Base-by-base conservation (phyloP, 352 stramenopile species). In the Phytophthora idaei region DNA sequence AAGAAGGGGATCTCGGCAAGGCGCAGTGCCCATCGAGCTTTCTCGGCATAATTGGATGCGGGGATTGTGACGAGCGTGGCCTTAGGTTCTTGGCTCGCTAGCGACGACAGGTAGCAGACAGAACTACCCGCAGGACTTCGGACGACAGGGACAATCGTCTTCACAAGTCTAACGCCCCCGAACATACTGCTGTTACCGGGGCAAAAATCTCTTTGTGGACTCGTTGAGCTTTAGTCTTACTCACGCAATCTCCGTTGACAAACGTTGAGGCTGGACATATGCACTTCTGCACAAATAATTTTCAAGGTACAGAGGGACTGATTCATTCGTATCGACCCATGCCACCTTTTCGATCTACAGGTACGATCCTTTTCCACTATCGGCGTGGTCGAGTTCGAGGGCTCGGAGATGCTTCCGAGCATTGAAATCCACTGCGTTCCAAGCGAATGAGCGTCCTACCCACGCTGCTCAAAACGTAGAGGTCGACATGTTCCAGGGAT, bases 1-100 rank as follows among this genome's bases (percentile, higher is more conserved):
- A 53, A 39, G 45, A 89, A 87, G 28, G 69, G 36, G n/a, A 88
- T 60, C 0, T 73, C 61, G 3, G 73, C 75, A 5, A 83, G 28
- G 21, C 77, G 73, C 31, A 90, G 49, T 21, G 77, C 77, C 81
- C 77, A 88, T 5, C 81, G 75, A 34, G 78, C 75, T 61, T 90
- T 90, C 64, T 88, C 81, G 17, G 79, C 78, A 49, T 80, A 90
- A 68, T 83, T 90, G 45, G 77, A 88, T 17, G 70, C 70, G 2
- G 78, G 77, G 46, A 90, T 87, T 27, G 78, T 76, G 54, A 90
- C 78, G 39, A 90, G 60, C 11, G 29, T 55, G 55, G 57, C 45
- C 17, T 39, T 36, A 4, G 45, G 32, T 4, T 54, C 34, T 56
- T 21, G 45, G 7, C 8, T 34, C 2, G 25, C 28, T 12, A 37